These are phyloP conservation scores for Aureobasidium leucospermi DNA, from an alignment of 2,329 filamentous ascomycete genomes.

Conservation along the genomic window DNA sequence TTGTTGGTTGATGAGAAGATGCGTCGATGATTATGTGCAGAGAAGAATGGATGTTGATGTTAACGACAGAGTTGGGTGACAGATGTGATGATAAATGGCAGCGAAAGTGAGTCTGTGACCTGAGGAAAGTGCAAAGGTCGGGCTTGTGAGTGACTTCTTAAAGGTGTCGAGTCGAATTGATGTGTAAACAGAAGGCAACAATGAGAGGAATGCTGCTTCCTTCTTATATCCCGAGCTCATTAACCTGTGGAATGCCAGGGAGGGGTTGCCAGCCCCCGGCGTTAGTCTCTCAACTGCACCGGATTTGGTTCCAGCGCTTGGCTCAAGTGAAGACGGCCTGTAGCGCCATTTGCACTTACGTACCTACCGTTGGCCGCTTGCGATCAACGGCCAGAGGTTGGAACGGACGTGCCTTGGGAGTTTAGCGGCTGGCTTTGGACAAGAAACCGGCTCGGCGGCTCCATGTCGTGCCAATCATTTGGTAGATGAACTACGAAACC, in stretches of 20 bases:
- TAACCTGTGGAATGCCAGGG: constrained; percentile 6
- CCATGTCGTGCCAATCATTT: constrained; percentile 1
- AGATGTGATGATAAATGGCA: constrained; percentile 2
- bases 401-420: constrained; percentile 3
- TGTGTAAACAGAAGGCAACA: constrained; percentile 11
- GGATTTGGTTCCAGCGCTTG: constrained; percentile 10
- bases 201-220: constrained; percentile 8
- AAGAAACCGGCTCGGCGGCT: constrained; percentile 7
- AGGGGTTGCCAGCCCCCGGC: constrained; percentile 1
- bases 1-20: constrained; percentile 2
- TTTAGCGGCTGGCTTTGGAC: constrained; percentile 1
- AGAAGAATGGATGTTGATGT: neutral
- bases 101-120: constrained; percentile 13
- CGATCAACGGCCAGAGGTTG: constrained; percentile 11
- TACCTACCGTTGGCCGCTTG: constrained; percentile 11
- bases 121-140: constrained; percentile 3
- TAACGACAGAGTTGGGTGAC: constrained; percentile 14
- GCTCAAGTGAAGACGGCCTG: constrained; percentile 4
- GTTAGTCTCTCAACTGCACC: constrained; percentile 1
- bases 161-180: neutral
- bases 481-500: constrained; percentile 11
- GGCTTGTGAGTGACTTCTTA: neutral
- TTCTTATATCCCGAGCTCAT: constrained; percentile 10
- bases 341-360: constrained; percentile 7
- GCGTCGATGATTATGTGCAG: constrained; percentile 6